Percentiles rank a stretch among this genome's conserved stretches.
Evolutionary conservation across 352 stramenopile species (phyloP).

Genomic region (Phytopythium ostracodes): DNA sequence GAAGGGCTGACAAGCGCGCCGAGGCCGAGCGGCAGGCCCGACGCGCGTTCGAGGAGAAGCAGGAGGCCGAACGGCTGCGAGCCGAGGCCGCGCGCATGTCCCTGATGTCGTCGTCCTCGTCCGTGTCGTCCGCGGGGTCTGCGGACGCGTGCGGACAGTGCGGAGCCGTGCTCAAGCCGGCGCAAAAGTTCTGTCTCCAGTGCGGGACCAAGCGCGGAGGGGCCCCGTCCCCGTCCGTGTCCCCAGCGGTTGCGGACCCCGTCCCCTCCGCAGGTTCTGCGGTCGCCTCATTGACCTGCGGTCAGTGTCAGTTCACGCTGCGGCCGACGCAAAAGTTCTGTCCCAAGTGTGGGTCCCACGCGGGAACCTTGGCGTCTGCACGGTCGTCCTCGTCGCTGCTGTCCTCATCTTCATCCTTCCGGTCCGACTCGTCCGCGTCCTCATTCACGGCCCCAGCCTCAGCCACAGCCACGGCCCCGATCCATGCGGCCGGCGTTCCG

Average conservation of each 20-base stretch:
- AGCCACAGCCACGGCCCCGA: too few species aligned
- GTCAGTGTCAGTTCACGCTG: slow-evolving; percentile 40
- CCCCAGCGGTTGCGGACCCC: not conserved
- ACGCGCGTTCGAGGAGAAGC: slow-evolving; percentile 56
- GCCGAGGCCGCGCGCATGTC: slow-evolving; percentile 49
- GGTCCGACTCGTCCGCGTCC: slow-evolving; percentile 9
- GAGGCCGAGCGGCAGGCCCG: slow-evolving; percentile 58
- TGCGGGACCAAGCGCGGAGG: slow-evolving; percentile 44
- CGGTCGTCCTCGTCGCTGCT: slow-evolving; percentile 26
- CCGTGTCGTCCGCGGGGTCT: slow-evolving; percentile 2
- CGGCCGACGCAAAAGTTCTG: slow-evolving; percentile 80
- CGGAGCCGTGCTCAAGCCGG: slow-evolving; percentile 15
- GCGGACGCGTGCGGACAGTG: slow-evolving; percentile 11
- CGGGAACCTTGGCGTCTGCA: slow-evolving; percentile 12
- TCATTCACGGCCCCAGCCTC: slow-evolving; percentile 14
- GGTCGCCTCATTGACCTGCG: slow-evolving; percentile 20
- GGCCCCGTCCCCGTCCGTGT: not conserved
- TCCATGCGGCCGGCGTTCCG: not conserved
- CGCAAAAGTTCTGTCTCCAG: slow-evolving; percentile 70
- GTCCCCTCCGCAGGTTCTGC: slow-evolving; percentile 6
- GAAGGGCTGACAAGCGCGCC: slow-evolving; percentile 54
- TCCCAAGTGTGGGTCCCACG: slow-evolving; percentile 56
- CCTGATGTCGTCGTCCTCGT: slow-evolving; percentile 18
- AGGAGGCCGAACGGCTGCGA: slow-evolving; percentile 57
- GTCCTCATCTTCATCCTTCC: slow-evolving; percentile 22